A percentile compares a stretch with the other conserved stretches of the same genome.
Evolutionary conservation across 192 early-diverging fungal genomes (phyloP).

Genomic region (Phycomyces nitens): DNA sequence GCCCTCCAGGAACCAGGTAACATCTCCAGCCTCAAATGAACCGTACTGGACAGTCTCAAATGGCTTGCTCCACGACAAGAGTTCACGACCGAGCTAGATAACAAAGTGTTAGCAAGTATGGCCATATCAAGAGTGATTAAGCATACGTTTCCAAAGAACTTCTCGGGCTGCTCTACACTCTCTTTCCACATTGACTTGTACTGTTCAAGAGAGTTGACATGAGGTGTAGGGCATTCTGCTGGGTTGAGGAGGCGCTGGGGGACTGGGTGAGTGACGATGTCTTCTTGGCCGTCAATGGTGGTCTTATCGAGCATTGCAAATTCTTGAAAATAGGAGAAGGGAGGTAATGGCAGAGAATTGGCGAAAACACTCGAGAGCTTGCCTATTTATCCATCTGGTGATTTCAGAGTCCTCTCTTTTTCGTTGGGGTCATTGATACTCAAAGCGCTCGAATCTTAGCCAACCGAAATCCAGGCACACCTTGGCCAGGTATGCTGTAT

Average conservation of each 20-base stretch:
- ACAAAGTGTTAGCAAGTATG: background rate
- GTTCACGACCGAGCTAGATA: constrained; percentile 64
- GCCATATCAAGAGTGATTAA: too few species aligned
- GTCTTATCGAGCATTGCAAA: background rate
- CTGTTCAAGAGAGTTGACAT: constrained; percentile 68
- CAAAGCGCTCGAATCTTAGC: too few species aligned
- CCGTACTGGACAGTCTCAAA: constrained; percentile 73
- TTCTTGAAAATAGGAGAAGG: too few species aligned
- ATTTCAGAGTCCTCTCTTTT: too few species aligned
- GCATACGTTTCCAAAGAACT: constrained; percentile 79
- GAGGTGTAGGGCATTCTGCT: constrained; percentile 59
- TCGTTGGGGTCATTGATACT: too few species aligned
- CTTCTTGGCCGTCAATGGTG: constrained; percentile 3
- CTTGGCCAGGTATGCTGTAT: too few species aligned
- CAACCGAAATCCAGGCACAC: too few species aligned
- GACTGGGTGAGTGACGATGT: constrained; percentile 42
- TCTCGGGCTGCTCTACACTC: constrained; percentile 72
- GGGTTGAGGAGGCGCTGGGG: constrained; percentile 62
- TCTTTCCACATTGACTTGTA: constrained; percentile 81
- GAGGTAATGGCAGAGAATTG: too few species aligned
- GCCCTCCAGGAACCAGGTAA: constrained; percentile 92
- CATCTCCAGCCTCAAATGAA: constrained; percentile 77
- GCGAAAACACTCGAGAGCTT: too few species aligned
- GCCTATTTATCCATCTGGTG: too few species aligned
- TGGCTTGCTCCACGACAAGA: constrained; percentile 78